Conservation (phyloP, 345 rosid species). For the Hibiscus mutabilis region DNA sequence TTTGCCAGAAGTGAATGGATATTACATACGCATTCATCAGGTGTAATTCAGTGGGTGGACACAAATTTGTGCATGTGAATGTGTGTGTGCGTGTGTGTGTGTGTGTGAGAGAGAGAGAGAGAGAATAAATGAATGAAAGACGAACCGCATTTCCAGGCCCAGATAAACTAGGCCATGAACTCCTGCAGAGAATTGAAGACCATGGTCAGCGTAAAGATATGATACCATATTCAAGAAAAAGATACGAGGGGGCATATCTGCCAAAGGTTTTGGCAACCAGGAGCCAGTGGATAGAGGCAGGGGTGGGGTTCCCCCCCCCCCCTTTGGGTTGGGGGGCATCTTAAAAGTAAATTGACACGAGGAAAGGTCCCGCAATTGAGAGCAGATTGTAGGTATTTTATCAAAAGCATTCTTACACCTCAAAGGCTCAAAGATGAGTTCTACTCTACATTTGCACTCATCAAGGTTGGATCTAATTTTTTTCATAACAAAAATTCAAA, state of each 20-base stretch:
- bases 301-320: too few relatives aligned
- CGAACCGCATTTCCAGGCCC: not conserved
- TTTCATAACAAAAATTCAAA: not conserved
- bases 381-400: not conserved
- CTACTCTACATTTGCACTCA: not conserved
- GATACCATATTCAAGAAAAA: not conserved
- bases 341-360: not conserved
- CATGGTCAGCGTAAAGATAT: not conserved
- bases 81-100: not conserved
- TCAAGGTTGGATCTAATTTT: not conserved
- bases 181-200: not conserved
- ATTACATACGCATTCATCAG: not conserved
- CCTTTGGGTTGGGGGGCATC: not conserved
- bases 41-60: too few relatives aligned
- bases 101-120: not conserved
- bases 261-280: too few relatives aligned
- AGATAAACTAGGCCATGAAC: slow-evolving; percentile 6
- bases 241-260: too few relatives aligned
- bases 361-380: not conserved
- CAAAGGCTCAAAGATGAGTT: not conserved
- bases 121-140: not conserved
- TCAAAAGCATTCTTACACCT: not conserved
- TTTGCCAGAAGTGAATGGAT: not conserved
- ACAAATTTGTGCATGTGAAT: not conserved
- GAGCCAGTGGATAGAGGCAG: too few relatives aligned